Base-by-base conservation (phyloP, 2,329 filamentous ascomycete species). In the Aspergillus neotritici region DNA sequence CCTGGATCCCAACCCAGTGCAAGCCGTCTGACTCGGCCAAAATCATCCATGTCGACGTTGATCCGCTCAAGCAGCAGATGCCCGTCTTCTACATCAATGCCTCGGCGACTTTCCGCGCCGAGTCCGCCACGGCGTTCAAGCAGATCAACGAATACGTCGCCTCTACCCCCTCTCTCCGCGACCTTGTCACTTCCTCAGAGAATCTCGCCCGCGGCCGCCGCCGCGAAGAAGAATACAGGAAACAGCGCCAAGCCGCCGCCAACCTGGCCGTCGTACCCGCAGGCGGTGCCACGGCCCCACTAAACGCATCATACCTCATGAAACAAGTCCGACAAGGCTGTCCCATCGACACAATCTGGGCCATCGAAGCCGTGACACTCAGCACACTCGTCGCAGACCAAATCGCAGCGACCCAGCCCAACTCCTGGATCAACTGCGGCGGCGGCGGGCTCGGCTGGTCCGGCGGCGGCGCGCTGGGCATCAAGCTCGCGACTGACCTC, bases 1-100 rank as follows among this genome's bases (percentile, higher is more conserved):
- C 90, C 0, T 96, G 89, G 88, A 89, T 96, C 43, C 82, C 84
- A n/a, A 93, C 87, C 0, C 80, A 81, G 48, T 82, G 77, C 66
- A 74, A 75, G 35, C 82, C 82, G 0, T 73, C 69, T 3, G 63
- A 69, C 1, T 66, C 70, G 5, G 76, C 80, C 2, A 79, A 73
- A 46, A 78, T 86, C 49, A 75, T 79, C 44, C 82, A 86, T 53
- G 70, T 86, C 38, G 83, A 86, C 52, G 71, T 79, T 30, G 83
- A 86, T 49, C 80, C 82, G 1, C 66, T 86, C 15, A 86, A 86
- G 68, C 79, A 84, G 62, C 76, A 83, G 62, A 88, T 88, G 73
- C 83, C 83, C 0, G 71, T 88, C 13, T 84, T 83, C 57, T 89
- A 88, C 54, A 76, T 89, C 36, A 72, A 76, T 9, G 81, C 84